phyloP scores from a whole-genome alignment of 306 rosid species.

The Potentilla sterilis region DNA sequence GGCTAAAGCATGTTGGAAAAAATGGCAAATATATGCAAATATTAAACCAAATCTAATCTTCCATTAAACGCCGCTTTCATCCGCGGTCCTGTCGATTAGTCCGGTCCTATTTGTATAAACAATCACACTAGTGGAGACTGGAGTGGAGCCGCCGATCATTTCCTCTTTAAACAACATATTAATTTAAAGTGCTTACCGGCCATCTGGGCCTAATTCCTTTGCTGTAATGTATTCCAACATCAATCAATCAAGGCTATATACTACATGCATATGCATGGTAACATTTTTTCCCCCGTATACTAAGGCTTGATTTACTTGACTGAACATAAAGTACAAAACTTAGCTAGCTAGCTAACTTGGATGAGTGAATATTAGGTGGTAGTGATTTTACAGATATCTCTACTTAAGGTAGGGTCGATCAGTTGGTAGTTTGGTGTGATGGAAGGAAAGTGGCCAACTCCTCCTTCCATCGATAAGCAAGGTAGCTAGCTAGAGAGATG shows the following conservation, averaged over 20 bases:
- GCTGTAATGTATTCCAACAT: not conserved
- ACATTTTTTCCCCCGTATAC: not conserved
- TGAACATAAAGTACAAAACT: not conserved
- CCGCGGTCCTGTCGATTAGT: conserved; percentile 30
- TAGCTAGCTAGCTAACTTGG: not conserved
- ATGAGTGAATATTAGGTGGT: not conserved
- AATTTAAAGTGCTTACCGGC: not conserved
- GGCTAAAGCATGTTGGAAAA: not conserved
- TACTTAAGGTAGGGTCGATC: not conserved
- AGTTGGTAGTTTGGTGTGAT: not conserved
- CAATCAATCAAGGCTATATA: not conserved
- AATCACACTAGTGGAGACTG: conserved; percentile 1
- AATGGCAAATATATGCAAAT: not conserved
- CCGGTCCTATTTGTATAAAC: not conserved
- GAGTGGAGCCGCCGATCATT: conserved; percentile 8
- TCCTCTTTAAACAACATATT: not conserved
- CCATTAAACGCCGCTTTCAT: conserved; percentile 30
- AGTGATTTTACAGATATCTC: not conserved
- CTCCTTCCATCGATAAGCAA: not conserved
- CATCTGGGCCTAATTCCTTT: not conserved
- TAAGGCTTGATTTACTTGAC: not conserved
- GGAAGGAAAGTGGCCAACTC: conserved; percentile 4
- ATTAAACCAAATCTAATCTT: not conserved
- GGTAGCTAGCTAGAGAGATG: not conserved
- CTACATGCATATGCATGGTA: too few species aligned